Percentiles rank a stretch among this genome's conserved stretches.
phyloP scores from a whole-genome alignment of 768 basidiomycete species.

The Sarcodon sp. region DNA sequence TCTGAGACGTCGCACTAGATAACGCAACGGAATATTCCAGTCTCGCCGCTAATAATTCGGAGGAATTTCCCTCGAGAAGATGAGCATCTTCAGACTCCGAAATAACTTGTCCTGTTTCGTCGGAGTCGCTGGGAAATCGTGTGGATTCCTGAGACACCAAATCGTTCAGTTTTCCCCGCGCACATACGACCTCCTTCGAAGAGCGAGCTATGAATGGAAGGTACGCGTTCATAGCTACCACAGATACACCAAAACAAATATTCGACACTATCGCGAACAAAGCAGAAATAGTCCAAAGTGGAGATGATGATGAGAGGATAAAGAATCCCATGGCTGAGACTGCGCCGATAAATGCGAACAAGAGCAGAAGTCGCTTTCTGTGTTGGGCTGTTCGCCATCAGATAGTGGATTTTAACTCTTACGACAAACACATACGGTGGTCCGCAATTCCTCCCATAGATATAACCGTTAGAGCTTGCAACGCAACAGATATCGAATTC shows the following conservation, averaged over 20 bases:
- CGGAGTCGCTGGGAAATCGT: background rate
- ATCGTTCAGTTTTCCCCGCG: conserved; percentile 19
- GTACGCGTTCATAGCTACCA: conserved; percentile 88
- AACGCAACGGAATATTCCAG: conserved; percentile 40
- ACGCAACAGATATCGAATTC: conserved; percentile 76
- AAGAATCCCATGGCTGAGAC: conserved; percentile 59
- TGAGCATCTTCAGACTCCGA: conserved; percentile 4
- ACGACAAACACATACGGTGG: conserved; percentile 43
- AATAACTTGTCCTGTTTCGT: conserved; percentile 3
- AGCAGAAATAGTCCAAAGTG: conserved; percentile 57
- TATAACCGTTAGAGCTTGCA: conserved; percentile 91
- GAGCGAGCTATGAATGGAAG: conserved; percentile 62
- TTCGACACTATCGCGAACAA: conserved; percentile 69
- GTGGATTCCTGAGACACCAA: background rate
- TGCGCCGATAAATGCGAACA: conserved; percentile 66
- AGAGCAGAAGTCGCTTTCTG: conserved; percentile 67
- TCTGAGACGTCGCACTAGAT: conserved; percentile 65
- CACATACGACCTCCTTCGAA: conserved; percentile 40
- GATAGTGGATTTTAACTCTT: background rate
- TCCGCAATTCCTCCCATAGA: conserved; percentile 91
- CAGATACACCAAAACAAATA: conserved; percentile 74
- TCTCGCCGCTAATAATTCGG: conserved; percentile 2
- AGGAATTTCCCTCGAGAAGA: conserved; percentile 8
- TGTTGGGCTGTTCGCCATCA: conserved; percentile 31
- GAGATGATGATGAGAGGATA: conserved; percentile 54